Conservation (phyloP, 2,329 filamentous ascomycete genomes). For the Gnomoniopsis smithogilvyi region DNA sequence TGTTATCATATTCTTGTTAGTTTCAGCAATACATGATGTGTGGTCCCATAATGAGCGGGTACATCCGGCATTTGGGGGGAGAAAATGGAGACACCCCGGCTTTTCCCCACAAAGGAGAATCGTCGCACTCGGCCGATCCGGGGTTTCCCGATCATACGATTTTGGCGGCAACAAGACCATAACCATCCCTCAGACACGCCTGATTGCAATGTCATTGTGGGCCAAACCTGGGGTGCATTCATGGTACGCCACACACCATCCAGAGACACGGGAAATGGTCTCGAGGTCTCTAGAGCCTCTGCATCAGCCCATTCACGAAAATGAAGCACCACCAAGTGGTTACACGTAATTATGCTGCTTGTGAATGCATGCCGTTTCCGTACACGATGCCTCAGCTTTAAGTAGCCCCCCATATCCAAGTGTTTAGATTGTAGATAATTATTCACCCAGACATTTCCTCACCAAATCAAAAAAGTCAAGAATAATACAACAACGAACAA, state of each 20-base stretch:
- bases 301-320: slow-evolving; percentile 16
- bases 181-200: not conserved
- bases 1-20: no score
- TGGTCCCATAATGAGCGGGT: no score
- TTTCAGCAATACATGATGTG: no score
- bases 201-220: slow-evolving; percentile 15
- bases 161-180: slow-evolving; percentile 10
- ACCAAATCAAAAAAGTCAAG: not conserved
- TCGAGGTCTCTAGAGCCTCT: not conserved
- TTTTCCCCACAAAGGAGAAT: no score
- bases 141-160: slow-evolving; percentile 18
- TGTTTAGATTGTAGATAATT: not conserved
- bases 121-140: slow-evolving; percentile 16
- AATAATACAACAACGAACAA: not conserved
- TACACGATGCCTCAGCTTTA: not conserved
- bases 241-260: not conserved
- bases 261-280: slow-evolving; percentile 1
- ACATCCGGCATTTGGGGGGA: no score
- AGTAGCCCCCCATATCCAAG: not conserved
- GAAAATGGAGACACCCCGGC: no score
- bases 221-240: slow-evolving; percentile 12
- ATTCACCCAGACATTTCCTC: no score
- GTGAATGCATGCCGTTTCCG: not conserved
- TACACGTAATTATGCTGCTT: not conserved
- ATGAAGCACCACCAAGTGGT: not conserved